Evolutionary conservation across 306 rosid species (phyloP), one percentile per base, ranked within the genome.

Genomic region (Cicer judaicum): DNA sequence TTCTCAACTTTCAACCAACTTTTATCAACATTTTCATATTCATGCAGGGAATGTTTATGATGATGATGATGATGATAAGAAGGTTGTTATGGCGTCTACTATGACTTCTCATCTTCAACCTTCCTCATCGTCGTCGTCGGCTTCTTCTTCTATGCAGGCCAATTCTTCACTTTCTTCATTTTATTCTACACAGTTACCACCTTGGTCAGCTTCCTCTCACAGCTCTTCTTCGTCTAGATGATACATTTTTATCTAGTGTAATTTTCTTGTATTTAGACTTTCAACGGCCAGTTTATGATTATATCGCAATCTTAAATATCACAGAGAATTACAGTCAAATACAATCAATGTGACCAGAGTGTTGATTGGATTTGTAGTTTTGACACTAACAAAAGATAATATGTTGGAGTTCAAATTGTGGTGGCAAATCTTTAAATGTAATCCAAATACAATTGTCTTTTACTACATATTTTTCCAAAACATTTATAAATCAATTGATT

Each of bases 101-200:
- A 73, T 80, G 85, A 68, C 78, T 39, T 83, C 85, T 68, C 79
- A 76, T 65, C 16, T 75, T 21, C 84, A 73, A 34, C 80, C 84
- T 10, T 72, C 86, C 0, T 46, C 83, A 0, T 41, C 81, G 18
- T 24, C 74, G 2, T 43, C 79, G n/a, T n/a, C n/a, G n/a, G 34
- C 86, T 0, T 41, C 84, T 3, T 60, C 74, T 13, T 57, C 85
- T 11, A 9, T 78, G 34, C 88, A 70, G 64, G 50, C 57, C 6
- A 34, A 60, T 60, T 38, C 57, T 19, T 48, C 77, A 1, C 16
- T 68, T 48, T 59, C 83, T 63, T 62, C 55, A 0, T 36, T 57
- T 34, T 74, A 56, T 54, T 55, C 88, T 8, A 5, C 8, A 5
- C 86, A 41, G 54, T 29, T 72, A 24, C 82, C 75, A 16, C 65